Conservation (phyloP, 495 filamentous ascomycete species). For the Xylaria cubensis region DNA sequence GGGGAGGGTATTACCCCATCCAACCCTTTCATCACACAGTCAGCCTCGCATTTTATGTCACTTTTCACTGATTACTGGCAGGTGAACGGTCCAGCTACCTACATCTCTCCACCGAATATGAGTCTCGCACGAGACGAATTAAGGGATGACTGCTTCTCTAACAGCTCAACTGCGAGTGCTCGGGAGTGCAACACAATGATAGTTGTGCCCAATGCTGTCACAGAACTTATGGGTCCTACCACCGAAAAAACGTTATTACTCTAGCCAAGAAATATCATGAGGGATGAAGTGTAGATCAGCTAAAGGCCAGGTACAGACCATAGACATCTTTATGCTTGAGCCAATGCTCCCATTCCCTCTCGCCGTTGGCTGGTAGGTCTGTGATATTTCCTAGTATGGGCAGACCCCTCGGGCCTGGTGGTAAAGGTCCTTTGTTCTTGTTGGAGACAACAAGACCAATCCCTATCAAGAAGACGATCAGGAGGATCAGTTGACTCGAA, state of each 20-base stretch:
- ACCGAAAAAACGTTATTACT: constrained; percentile 14
- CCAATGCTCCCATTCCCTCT: constrained; percentile 51
- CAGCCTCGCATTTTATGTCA: not conserved
- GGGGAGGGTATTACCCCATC: constrained; percentile 42
- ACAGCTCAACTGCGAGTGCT: constrained; percentile 45
- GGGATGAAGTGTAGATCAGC: not conserved
- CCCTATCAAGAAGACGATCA: constrained; percentile 2
- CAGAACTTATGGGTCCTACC: constrained; percentile 55
- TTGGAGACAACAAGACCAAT: not conserved
- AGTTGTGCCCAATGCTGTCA: constrained; percentile 51
- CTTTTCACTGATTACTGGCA: not conserved
- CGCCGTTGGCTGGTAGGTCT: constrained; percentile 44
- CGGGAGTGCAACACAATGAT: constrained; percentile 53
- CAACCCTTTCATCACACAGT: constrained; percentile 19
- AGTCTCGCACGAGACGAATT: constrained; percentile 48
- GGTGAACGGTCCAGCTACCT: not conserved
- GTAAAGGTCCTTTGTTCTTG: constrained; percentile 1
- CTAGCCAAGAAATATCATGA: not conserved
- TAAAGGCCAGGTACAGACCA: constrained; percentile 26
- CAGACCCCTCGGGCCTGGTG: constrained; percentile 17
- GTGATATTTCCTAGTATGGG: constrained; percentile 52
- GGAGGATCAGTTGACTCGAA: not conserved
- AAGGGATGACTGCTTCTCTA: constrained; percentile 50
- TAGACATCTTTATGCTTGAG: constrained; percentile 55
- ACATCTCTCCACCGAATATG: constrained; percentile 9